These are phyloP conservation scores for Spatholobus suberectus DNA, from an alignment of 306 rosid species.

Conservation along the genomic window DNA sequence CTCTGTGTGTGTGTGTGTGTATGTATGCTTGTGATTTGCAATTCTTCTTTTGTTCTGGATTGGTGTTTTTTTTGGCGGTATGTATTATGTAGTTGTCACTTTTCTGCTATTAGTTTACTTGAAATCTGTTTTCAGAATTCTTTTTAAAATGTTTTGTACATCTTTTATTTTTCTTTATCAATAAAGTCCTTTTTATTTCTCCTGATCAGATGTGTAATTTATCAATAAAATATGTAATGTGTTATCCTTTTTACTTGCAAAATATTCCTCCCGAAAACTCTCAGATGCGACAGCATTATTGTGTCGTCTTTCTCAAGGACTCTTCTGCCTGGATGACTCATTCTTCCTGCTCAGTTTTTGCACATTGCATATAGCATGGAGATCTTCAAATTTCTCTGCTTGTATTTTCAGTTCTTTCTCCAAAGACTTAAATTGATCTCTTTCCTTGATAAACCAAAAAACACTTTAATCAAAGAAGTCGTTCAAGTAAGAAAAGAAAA, in stretches of 20 bases:
- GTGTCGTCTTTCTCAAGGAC: conserved; percentile 67
- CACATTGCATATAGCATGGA: conserved; percentile 60
- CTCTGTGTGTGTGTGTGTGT: no score
- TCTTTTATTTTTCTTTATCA: no score
- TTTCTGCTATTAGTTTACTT: neutral
- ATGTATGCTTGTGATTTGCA: neutral
- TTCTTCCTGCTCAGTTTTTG: conserved; percentile 72
- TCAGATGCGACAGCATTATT: conserved; percentile 68
- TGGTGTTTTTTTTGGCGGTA: neutral
- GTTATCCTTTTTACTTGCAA: no score
- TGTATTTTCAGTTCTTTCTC: conserved; percentile 73
- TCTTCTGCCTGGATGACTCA: conserved; percentile 77
- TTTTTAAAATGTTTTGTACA: no score
- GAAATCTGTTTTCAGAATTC: neutral
- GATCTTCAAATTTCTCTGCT: conserved; percentile 62
- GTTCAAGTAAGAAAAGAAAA: no score
- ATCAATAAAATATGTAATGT: no score
- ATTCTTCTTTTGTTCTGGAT: neutral
- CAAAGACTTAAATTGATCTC: conserved; percentile 66
- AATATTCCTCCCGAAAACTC: conserved; percentile 71
- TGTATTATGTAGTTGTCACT: neutral
- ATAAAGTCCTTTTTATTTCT: no score
- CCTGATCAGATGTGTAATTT: no score
- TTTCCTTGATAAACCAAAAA: conserved; percentile 86
- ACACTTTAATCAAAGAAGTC: no score